Evolutionary conservation across 129 eudicot genomes (phyloP), one percentile per base, ranked within the genome.

Genomic region (Lonicera japonica): DNA sequence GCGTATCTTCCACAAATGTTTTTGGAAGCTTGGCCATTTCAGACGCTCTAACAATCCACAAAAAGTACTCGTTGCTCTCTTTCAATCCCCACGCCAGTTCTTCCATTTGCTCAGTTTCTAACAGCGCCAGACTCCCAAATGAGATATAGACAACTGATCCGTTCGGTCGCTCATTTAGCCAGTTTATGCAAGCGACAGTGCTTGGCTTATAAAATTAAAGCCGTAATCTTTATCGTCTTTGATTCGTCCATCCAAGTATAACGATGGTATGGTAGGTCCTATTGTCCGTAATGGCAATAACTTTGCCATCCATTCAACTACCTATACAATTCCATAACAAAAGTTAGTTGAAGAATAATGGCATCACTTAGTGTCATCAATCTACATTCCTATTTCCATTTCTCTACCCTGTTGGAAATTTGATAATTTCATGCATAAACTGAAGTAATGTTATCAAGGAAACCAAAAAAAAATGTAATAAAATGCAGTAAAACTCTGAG

Each of bases 231-330:
- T 68, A 24, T 68, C 73, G 4, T 68, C 65, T 19, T 21, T 12
- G 11, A 68, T 1, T 8, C 48, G n/a, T 56, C 57, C 57, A 56
- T 68, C 73, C n/a, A 68, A 29, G 65, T 58, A 68, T 57, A 58
- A 39, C 2, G 73, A 68, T 43, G 73, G 65, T 43, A 68, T 58
- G 8, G 65, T 58, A 16, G 66, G 73, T 14, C 73, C 73, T 22
- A 68, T 68, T 15, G 58, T 45, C 54, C 29, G 57, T 19, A 58
- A 43, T 19, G 46, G 65, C 5, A 11, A 19, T 14, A 16, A 20
- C 19, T n/a, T 57, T 24, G 73, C n/a, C 65, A 68, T 45, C 38
- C 40, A 43, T 41, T 68, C 48, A 18, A 58, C 47, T 6, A 43
- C 73, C 73, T 68, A 41, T 10, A 8, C 50, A 43, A 43, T 3